Evolutionary conservation across 1,139 yeast species (phyloP), one percentile per base, ranked within the genome.

Genomic region (Candida dubliniensis): DNA sequence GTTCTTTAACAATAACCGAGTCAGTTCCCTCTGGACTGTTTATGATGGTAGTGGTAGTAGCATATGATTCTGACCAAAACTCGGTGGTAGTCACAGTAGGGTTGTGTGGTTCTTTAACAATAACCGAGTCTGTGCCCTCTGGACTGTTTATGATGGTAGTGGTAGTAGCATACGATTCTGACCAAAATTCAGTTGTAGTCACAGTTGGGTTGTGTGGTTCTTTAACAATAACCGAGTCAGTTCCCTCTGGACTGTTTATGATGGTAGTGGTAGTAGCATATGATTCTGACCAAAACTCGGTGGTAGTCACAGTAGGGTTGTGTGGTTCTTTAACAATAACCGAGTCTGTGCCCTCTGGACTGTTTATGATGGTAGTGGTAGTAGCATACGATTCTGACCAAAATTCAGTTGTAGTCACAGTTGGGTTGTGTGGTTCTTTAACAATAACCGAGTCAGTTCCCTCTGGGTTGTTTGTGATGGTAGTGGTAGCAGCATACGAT

Each of bases 291-390:
- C 52, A 48, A 8, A 49, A 42, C n/a, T 24, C 23, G 7, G 50
- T 47, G 6, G 15, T 42, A 9, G 49, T 53, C 8, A 40, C 40
- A 3, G 55, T 49, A 40, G 52, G 48, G 31, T 43, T 43, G 4
- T 40, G 37, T 31, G 66, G 64, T 14, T 50, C 53, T 10, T 54
- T 54, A 12, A 59, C 53, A 38, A 53, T 44, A 3, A 59, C 58
- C 10, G 59, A 50, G 38, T 52, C 54, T 3, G 58, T 55, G 4
- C 46, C 55, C 18, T 43, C 48, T 9, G 47, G 41, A 1, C 34
- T 36, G 12, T 40, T 36, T 8, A 38, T 40, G 5, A 10, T 9
- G 4, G 43, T 43, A 3, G 13, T 6, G 4, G 33, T 35, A 7
- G 37, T 26, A 1, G 25, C 10, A 18, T 11, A 12, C 12, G 43